These are phyloP conservation scores for Lasiodiplodia citricola DNA, from an alignment of 2,329 filamentous ascomycete genomes.

Conservation along the genomic window DNA sequence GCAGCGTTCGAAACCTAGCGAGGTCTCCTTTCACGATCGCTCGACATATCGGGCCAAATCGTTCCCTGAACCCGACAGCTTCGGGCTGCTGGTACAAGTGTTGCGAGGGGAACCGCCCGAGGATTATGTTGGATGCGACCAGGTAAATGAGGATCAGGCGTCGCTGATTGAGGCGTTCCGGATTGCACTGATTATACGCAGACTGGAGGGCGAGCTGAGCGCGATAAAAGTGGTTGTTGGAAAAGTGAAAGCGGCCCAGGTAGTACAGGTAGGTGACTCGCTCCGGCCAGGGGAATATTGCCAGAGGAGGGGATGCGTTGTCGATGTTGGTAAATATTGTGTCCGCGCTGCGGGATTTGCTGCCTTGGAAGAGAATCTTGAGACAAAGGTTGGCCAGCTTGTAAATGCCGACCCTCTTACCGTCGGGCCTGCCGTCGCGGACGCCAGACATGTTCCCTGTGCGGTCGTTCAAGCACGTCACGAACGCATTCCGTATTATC, in stretches of 20 bases:
- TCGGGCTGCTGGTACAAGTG: constrained; percentile 72
- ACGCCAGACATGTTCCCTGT: constrained; percentile 65
- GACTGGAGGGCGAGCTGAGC: constrained; percentile 76
- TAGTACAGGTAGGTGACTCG: constrained; percentile 95
- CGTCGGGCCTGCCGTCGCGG: constrained; percentile 70
- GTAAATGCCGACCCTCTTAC: constrained; percentile 87
- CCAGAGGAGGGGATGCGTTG: constrained; percentile 79
- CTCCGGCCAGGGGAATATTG: constrained; percentile 82
- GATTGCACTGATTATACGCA: constrained; percentile 75
- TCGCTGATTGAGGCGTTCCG: constrained; percentile 67
- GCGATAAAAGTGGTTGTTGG: constrained; percentile 80
- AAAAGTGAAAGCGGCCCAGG: constrained; percentile 86
- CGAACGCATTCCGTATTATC: constrained; percentile 88
- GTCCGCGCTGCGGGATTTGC: constrained; percentile 80
- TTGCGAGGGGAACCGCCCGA: constrained; percentile 79
- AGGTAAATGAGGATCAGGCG: constrained; percentile 82
- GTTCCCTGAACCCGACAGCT: constrained; percentile 65
- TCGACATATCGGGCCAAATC: constrained; percentile 75
- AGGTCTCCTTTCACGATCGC: constrained; percentile 79
- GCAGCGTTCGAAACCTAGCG: constrained; percentile 70
- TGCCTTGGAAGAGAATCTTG: constrained; percentile 86
- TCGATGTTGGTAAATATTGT: constrained; percentile 90
- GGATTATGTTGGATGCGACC: constrained; percentile 79
- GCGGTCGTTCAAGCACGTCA: constrained; percentile 83
- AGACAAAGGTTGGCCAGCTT: constrained; percentile 89